Base-by-base conservation (phyloP, 345 rosid genomes). In the Lagerstroemia speciosa region DNA sequence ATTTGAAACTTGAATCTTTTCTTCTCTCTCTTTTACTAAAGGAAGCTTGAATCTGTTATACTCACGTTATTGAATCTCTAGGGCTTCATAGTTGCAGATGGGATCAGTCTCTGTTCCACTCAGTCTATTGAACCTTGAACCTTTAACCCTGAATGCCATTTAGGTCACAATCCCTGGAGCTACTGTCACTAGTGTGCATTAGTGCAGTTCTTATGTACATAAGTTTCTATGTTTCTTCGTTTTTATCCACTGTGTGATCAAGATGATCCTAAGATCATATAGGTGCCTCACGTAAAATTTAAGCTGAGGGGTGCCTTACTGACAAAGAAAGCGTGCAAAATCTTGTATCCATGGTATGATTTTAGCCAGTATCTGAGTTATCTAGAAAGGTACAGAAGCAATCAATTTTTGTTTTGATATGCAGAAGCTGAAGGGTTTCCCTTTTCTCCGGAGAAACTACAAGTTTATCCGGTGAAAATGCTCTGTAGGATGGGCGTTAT, bases 401-500 rank as follows among this genome's bases (percentile, higher is more conserved):
- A 40, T 29, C 29, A 27, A 48, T 33, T 50, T 33, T 78, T 62
- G 46, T 70, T 60, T 61, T 50, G 65, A 29, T 65, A 8, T 73
- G 69, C 83, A 86, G 92, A 78, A 71, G 76, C 67, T 53, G 86
- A 78, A 55, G 84, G 83, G 61, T 86, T 80, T 37, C 72, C 86
- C 68, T 75, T 85, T 76, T 77, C 87, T 57, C 69, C 91, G 5
- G 85, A 76, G 70, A 88, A 87, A 74, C 68, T 77, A 17, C 62
- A 81, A 57, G 91, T 88, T 53, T 83, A 74, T 75, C 75, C 91
- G 0, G 55, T 83, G 72, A 89, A 73, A 69, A 77, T 55, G 6
- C 64, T 86, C 37, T 88, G 96, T 87, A 94, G 89, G 76, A 76
- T 77, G 2, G 98, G 99, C 32, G 88, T 94, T 78, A 31, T 88